Evolutionary conservation across 2,329 filamentous ascomycete genomes (phyloP).

Genomic region (Arachnomyces sp.): DNA sequence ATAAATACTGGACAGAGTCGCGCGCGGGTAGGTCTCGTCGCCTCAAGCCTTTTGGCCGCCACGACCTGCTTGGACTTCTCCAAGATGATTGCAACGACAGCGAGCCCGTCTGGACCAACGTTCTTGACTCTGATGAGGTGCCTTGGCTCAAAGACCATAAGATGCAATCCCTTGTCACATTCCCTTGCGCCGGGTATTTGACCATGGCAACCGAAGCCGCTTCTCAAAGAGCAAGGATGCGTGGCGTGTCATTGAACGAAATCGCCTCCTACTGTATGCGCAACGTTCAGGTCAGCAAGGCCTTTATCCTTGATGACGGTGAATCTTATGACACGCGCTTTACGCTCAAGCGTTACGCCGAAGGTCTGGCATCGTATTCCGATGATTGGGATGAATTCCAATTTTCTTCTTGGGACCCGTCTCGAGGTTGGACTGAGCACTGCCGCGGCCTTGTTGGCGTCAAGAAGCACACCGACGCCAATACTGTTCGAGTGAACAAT

Average conservation of each 20-base stretch:
- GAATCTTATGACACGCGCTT: constrained; percentile 44
- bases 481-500: not conserved
- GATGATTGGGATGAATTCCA: constrained; percentile 22
- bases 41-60: constrained; percentile 6
- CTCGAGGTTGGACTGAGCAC: constrained; percentile 21
- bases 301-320: constrained; percentile 41
- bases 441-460: constrained; percentile 20
- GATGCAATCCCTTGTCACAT: constrained; percentile 22
- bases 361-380: constrained; percentile 31
- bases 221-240: constrained; percentile 2
- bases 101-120: constrained; percentile 27
- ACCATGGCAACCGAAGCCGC: constrained; percentile 26
- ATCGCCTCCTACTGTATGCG: constrained; percentile 40
- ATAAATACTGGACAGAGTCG: constrained; percentile 10
- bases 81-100: constrained; percentile 18
- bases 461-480: constrained; percentile 11
- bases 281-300: constrained; percentile 40
- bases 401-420: constrained; percentile 19
- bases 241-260: constrained; percentile 18
- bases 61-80: constrained; percentile 21
- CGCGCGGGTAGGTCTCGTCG: constrained; percentile 6
- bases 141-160: constrained; percentile 30
- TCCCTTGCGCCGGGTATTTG: constrained; percentile 28
- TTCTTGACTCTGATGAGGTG: constrained; percentile 21
- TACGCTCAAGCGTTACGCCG: constrained; percentile 36